phyloP scores from a whole-genome alignment of 2,329 filamentous ascomycete genomes.

The Fusarium odoratissimum region DNA sequence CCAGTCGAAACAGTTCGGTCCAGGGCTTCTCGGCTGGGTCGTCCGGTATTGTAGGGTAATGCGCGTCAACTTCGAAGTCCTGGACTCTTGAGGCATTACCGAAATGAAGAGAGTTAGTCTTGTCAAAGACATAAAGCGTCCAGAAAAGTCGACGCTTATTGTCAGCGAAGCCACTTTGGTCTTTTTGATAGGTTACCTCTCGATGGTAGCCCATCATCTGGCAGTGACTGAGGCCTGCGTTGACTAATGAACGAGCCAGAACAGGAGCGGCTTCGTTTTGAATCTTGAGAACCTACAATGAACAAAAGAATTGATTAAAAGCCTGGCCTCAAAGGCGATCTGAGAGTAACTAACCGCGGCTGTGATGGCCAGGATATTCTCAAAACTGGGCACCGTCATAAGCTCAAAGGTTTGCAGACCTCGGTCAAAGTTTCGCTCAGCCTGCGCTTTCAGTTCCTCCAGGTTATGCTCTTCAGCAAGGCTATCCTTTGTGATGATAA shows the following conservation, averaged over 20 bases:
- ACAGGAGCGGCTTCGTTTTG: conserved; percentile 26
- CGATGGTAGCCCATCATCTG: conserved; percentile 38
- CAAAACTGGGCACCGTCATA: conserved; percentile 30
- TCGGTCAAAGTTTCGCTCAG: conserved; percentile 25
- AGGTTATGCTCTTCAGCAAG: conserved; percentile 20
- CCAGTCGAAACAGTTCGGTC: conserved; percentile 22
- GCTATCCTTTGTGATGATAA: conserved; percentile 17
- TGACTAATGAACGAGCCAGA: conserved; percentile 19
- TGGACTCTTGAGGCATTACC: conserved; percentile 32
- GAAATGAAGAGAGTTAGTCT: conserved; percentile 24
- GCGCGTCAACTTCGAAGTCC: conserved; percentile 29
- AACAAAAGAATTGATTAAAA: background rate
- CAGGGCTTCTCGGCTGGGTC: conserved; percentile 20
- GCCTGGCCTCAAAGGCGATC: accelerated
- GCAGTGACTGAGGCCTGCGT: conserved; percentile 27
- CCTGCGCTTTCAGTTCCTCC: conserved; percentile 5
- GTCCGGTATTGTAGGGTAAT: conserved; percentile 8
- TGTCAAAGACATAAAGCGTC: conserved; percentile 36
- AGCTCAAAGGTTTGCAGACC: conserved; percentile 35
- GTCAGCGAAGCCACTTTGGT: conserved; percentile 6
- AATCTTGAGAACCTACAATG: conserved; percentile 17
- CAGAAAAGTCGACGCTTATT: conserved; percentile 32
- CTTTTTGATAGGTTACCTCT: conserved; percentile 27
- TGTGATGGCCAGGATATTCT: conserved; percentile 28
- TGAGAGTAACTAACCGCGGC: background rate